Base-by-base conservation (phyloP, 2,329 filamentous ascomycete genomes). In the Metarhizium guizhouense region DNA sequence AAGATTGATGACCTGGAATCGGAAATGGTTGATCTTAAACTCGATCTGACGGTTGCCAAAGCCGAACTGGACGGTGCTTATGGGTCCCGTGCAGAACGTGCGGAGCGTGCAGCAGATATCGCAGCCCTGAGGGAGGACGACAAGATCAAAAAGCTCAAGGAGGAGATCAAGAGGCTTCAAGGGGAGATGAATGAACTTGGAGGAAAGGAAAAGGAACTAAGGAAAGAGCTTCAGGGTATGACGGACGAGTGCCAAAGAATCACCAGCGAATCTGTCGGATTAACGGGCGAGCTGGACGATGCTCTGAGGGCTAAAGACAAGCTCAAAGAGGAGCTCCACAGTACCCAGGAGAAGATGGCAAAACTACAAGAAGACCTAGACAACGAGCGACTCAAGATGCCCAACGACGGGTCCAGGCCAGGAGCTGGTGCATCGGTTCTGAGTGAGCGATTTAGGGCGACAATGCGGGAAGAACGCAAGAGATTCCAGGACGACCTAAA, bases 1-100 rank as follows among this genome's bases (percentile, higher is more conserved):
- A 76, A 81, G 58, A 63, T 80, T 40, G 78, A 81, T 52, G 68
- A 70, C 54, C 70, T 80, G 54, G 79, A 78, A 66, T 70, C 75
- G 63, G 74, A 76, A 63, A 66, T 83, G 54, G 76, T 79, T 38
- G 80, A 83, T 68, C 74, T 81, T 65, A 84, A 84, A 74, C 83
- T 80, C 54, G 81, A 84, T 63, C 72, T 82, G 57, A 82, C 81
- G 49, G 77, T 84, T 62, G 78, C 80, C 52, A 78, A 80, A 63
- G 82, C 82, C 18, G 82, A 85, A 67, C 75, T 85, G 34, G 82
- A 85, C 59, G 80, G 80, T 56, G 81, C 81, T 30, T 83, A 84
- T 64, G 81, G 81, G 56, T 77, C 78, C 56, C 77, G 81, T 57
- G 76, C 79, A 56, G 76, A 84, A 68, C 79, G 82, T 25, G 81